Base-by-base conservation (phyloP, 164 flowering plant species). In the Liquidambar formosana region DNA sequence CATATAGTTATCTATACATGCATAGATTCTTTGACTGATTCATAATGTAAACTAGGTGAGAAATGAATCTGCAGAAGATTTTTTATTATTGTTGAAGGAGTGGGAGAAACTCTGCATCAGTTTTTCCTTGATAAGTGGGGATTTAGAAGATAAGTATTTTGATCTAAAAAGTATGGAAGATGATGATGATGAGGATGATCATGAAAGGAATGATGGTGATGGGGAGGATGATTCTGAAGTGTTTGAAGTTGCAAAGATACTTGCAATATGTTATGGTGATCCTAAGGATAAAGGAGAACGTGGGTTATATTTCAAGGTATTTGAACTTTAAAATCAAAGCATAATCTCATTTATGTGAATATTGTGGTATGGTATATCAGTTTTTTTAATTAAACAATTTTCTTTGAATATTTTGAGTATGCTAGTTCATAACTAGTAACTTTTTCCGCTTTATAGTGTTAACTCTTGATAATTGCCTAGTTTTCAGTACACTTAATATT, bases 41-140 rank as follows among this genome's bases (percentile, higher is more conserved):
- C 12, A 19, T 6, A 15, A 3, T 64, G 18, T 1, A 0, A 33
- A 25, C 38, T 78, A 95, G 99, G 99, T 95, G 18, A 74, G 96
- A 28, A 89, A 91, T 74, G 97, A 89, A 68, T 0, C 79, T 11
- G 99, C 93, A 0, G 90, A 86, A 4, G 86, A 90, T 64, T 93
- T 89, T 64, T 67, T 93, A 19, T 0, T 49, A 1, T 60, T 95
- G 57, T 27, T 95, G 0, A 88, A 73, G 56, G 88, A 85, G 57
- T 95, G 99, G 98, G 68, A 85, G 45, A 78, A 82, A 19, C 76
- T 93, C 0, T 91, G 98, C 71, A 57, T 33, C 0, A 51, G 54
- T 10, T 84, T 77, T 61, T 74, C 79, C 1, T 64, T 91, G 57
- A 11, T 81, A 10, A 69, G 65, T n/a, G 23, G 56, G 15, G 68